Percentiles rank a stretch among this genome's conserved stretches.
Conservation (phyloP, 2,329 filamentous ascomycete species). For the Sporothrix inflata region DNA sequence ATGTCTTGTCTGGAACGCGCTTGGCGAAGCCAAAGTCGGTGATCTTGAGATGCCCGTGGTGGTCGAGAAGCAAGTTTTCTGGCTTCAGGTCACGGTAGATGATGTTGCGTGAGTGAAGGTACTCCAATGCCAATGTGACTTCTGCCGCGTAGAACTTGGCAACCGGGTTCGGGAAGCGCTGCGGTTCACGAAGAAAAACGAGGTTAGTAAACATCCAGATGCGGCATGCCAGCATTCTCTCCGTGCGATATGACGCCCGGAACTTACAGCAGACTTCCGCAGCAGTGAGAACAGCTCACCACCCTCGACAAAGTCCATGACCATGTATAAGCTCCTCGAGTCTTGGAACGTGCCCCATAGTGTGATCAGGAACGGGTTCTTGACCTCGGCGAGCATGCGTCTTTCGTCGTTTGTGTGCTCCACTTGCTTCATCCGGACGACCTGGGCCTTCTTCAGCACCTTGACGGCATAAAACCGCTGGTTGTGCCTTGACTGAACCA, state of each 20-base stretch:
- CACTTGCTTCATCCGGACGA: constrained; percentile 99
- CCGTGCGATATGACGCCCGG: too few species aligned
- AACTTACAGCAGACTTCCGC: constrained; percentile 82
- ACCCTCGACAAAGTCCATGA: constrained; percentile 99
- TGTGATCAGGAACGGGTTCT: constrained; percentile 96
- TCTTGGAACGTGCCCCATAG: constrained; percentile 99
- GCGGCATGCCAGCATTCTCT: too few species aligned
- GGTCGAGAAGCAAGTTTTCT: constrained; percentile 87
- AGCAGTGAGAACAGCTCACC: constrained; percentile 95
- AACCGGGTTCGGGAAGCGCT: constrained; percentile 98
- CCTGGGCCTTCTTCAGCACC: constrained; percentile 96
- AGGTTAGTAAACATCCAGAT: not conserved
- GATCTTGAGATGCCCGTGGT: constrained; percentile 93
- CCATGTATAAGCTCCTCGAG: constrained; percentile 95
- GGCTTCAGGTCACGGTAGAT: constrained; percentile 98
- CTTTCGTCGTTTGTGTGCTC: constrained; percentile 99
- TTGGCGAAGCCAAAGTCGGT: constrained; percentile 99
- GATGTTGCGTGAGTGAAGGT: constrained; percentile 91
- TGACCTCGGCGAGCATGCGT: constrained; percentile 92
- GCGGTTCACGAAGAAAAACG: not conserved
- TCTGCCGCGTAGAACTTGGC: constrained; percentile 99
- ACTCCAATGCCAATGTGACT: constrained; percentile 92
- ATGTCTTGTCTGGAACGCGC: constrained; percentile 97
- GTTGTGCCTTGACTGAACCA: constrained; percentile 98
- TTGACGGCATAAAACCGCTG: constrained; percentile 98